phyloP scores from a whole-genome alignment of 371 early-diverging fungal species.

The Dipsacomyces acuminosporus region DNA sequence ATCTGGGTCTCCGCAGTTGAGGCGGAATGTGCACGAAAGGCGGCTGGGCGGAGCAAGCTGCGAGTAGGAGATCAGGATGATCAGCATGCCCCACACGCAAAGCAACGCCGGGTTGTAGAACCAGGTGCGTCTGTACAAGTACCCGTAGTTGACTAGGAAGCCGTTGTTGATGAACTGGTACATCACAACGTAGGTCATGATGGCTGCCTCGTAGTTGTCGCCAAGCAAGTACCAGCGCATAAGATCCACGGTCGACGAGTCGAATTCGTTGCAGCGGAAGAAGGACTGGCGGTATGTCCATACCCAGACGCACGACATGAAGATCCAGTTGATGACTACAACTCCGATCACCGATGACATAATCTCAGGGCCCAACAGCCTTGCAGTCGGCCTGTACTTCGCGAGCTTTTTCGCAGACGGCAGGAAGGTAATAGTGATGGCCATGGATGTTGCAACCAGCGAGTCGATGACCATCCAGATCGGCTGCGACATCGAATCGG shows the following conservation, averaged over 20 bases:
- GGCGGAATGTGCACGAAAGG: conserved; percentile 62
- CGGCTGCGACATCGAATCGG: conserved; percentile 54
- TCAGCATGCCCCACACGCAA: conserved; percentile 52
- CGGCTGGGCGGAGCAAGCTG: conserved; percentile 62
- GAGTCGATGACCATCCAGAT: conserved; percentile 76
- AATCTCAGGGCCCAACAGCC: conserved; percentile 63
- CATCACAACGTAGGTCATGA: conserved; percentile 55
- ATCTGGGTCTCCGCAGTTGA: conserved; percentile 64
- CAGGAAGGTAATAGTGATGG: conserved; percentile 64
- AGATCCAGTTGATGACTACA: conserved; percentile 62
- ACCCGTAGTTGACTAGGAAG: conserved; percentile 64
- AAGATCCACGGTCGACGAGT: conserved; percentile 54
- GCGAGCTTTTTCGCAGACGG: conserved; percentile 55
- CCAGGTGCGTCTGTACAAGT: conserved; percentile 58
- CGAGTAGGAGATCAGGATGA: conserved; percentile 55
- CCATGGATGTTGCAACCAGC: conserved; percentile 56
- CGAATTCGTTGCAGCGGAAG: conserved; percentile 71
- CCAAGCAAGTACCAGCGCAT: conserved; percentile 73
- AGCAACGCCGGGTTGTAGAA: conserved; percentile 60
- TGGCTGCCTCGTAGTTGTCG: conserved; percentile 68
- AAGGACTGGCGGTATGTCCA: conserved; percentile 62
- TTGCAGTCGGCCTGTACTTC: conserved; percentile 66
- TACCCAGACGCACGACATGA: conserved; percentile 52
- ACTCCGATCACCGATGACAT: conserved; percentile 59
- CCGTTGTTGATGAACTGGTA: conserved; percentile 62